A percentile compares a stretch with the other conserved stretches of the same genome.
phyloP scores from a whole-genome alignment of 805 yeast genomes.

The Myxozyma neotropica region DNA sequence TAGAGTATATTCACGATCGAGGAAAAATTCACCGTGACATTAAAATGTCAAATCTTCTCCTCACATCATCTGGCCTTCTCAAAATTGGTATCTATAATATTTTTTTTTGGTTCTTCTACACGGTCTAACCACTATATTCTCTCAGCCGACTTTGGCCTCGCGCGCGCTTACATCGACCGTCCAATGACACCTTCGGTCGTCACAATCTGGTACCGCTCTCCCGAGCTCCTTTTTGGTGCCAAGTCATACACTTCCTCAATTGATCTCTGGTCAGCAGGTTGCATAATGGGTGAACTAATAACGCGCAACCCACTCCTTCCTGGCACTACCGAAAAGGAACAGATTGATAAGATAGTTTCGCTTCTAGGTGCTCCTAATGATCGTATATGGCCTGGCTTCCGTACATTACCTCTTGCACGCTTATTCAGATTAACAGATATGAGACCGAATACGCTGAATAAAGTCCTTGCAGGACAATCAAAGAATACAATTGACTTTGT shows the following conservation, averaged over 20 bases:
- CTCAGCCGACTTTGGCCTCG: slow-evolving; percentile 33
- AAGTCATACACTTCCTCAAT: slow-evolving; percentile 86
- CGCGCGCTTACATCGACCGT: slow-evolving; percentile 40
- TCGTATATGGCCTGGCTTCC: slow-evolving; percentile 73
- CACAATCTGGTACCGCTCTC: slow-evolving; percentile 96
- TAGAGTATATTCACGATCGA: slow-evolving; percentile 23
- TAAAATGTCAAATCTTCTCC: slow-evolving; percentile 31
- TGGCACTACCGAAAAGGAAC: slow-evolving; percentile 84
- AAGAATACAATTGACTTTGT: slow-evolving; percentile 61
- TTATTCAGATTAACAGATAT: slow-evolving; percentile 41
- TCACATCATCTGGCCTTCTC: slow-evolving; percentile 24
- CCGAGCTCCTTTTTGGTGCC: slow-evolving; percentile 85
- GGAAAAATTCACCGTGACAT: slow-evolving; percentile 30
- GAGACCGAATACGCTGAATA: slow-evolving; percentile 44
- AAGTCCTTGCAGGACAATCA: slow-evolving; percentile 50
- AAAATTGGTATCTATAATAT: slow-evolving; percentile 22
- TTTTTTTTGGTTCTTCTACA: background rate
- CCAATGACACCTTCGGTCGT: slow-evolving; percentile 54
- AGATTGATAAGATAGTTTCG: slow-evolving; percentile 70
- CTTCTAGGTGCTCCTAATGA: slow-evolving; percentile 82
- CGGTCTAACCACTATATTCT: background rate
- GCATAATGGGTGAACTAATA: slow-evolving; percentile 79
- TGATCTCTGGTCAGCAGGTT: slow-evolving; percentile 96
- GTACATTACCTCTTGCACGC: slow-evolving; percentile 68
- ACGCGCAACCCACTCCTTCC: slow-evolving; percentile 73